Evolutionary conservation across 352 stramenopile genomes (phyloP), one percentile per base, ranked within the genome.

Genomic region (Bremia lactucae): DNA sequence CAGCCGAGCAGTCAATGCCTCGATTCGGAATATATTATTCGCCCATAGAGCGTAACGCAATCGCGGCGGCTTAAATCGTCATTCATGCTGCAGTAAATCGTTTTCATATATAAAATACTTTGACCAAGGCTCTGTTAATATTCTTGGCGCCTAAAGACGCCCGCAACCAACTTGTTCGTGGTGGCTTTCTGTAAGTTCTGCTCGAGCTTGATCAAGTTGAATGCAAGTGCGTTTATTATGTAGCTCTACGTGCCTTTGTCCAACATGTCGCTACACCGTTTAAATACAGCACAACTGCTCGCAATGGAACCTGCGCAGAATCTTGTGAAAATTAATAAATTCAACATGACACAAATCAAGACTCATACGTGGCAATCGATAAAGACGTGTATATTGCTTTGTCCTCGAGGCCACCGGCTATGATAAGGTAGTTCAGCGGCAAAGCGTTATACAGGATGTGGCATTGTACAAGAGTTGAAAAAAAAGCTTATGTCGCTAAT

Each of bases 21-120:
- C 36, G 36, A 24, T 57, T 49, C 44, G 41, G 50, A 6, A 56
- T 47, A 11, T 35, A 36, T 0, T 26, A 57, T 23, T 14, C 41
- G 6, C 70, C 65, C 3, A 36, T 86, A 2, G 88, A 75, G 75
- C 53, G 58, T 8, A 68, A 90, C 36, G 49, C 62, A 2, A 88
- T 73, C 23, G 76, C 82, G 19, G 80, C 82, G 11, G 83, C 93
- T 45, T 92, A 93, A 42, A 87, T 93, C 36, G 83, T 92, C 21
- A 85, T 91, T 53, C 83, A 42, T 95, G 2, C 42, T 95, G 47
- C 78, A 80, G 63, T 91, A 10, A 95, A 95, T 52, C 83, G 65
- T 46, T 67, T 72, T 34, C 45, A 77, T 45, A 93, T 80, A 15
- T 93, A 95, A 42, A 70, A 75, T 31, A 83, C 90, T 11, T 93